These are phyloP conservation scores for Ogataea salicorniae DNA, from an alignment of 805 yeast species.

Conservation along the genomic window DNA sequence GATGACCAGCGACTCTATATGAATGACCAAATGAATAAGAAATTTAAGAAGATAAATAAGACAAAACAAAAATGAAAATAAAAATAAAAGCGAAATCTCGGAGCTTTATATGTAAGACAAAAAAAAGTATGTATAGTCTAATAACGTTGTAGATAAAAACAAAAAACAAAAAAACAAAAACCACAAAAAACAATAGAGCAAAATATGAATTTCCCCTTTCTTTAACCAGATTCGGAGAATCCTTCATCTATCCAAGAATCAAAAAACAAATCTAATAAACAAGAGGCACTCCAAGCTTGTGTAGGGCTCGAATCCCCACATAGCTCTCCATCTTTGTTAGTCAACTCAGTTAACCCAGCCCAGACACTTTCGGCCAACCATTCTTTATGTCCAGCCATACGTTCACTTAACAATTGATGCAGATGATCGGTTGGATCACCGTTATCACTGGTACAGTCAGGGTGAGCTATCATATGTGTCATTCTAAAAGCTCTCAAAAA, in stretches of 20 bases:
- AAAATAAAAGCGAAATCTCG: no score
- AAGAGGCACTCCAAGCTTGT: slow-evolving; percentile 94
- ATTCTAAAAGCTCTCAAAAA: slow-evolving; percentile 71
- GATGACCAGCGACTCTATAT: no score
- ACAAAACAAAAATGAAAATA: background rate
- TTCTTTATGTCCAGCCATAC: slow-evolving; percentile 58
- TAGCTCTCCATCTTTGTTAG: slow-evolving; percentile 78
- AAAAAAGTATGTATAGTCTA: no score
- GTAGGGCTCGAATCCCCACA: slow-evolving; percentile 91
- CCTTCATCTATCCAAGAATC: slow-evolving; percentile 45
- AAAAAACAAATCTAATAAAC: slow-evolving; percentile 72
- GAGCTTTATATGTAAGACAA: no score
- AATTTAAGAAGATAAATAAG: background rate
- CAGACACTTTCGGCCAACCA: slow-evolving; percentile 78
- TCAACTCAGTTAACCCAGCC: slow-evolving; percentile 92
- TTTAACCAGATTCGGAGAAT: background rate
- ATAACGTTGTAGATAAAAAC: no score
- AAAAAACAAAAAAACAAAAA: no score
- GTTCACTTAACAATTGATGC: slow-evolving; percentile 51
- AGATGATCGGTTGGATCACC: slow-evolving; percentile 44
- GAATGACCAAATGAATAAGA: no score
- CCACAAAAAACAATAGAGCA: background rate
- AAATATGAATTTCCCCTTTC: background rate
- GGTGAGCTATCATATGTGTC: slow-evolving; percentile 41
- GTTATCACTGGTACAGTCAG: slow-evolving; percentile 30